These are phyloP conservation scores for Candida nitratophila DNA, from an alignment of 805 yeast genomes.

Conservation along the genomic window DNA sequence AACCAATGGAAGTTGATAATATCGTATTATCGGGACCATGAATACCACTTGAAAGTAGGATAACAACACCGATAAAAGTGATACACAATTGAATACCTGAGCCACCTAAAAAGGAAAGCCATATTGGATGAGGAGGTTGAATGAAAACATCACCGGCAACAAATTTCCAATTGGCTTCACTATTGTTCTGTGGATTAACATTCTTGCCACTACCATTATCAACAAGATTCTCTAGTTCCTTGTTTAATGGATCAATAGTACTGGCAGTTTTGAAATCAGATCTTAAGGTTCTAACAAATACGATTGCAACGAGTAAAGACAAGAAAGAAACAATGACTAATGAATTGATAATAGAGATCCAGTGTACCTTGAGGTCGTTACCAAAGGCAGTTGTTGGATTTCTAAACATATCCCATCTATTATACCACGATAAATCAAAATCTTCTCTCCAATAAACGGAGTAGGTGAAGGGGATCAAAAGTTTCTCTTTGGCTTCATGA, in stretches of 20 bases:
- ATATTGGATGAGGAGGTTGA: constrained; percentile 39
- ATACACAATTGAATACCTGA: constrained; percentile 70
- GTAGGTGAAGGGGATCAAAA: constrained; percentile 67
- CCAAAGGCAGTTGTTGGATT: constrained; percentile 34
- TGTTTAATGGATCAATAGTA: constrained; percentile 7
- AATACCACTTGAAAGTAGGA: constrained; percentile 49
- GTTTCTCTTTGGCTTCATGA: constrained; percentile 30
- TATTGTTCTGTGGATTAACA: neutral
- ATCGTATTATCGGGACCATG: constrained; percentile 61
- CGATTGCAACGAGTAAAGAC: constrained; percentile 57
- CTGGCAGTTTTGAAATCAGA: constrained; percentile 31
- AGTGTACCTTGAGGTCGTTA: constrained; percentile 56
- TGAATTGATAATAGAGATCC: constrained; percentile 73
- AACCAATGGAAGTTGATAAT: constrained; percentile 48
- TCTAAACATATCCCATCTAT: constrained; percentile 65
- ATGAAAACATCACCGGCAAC: constrained; percentile 47
- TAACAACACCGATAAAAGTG: constrained; percentile 54
- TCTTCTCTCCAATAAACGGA: constrained; percentile 90
- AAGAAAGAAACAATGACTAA: constrained; percentile 55
- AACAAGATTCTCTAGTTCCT: constrained; percentile 10
- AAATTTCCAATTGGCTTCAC: constrained; percentile 42
- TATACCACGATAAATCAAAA: constrained; percentile 49
- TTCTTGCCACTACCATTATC: too few relatives aligned
- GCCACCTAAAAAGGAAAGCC: constrained; percentile 54
- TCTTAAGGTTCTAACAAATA: constrained; percentile 49